A percentile compares a stretch with the other conserved stretches of the same genome.
phyloP scores from a whole-genome alignment of 805 yeast species.

The Teunomyces barrocoloradensis region DNA sequence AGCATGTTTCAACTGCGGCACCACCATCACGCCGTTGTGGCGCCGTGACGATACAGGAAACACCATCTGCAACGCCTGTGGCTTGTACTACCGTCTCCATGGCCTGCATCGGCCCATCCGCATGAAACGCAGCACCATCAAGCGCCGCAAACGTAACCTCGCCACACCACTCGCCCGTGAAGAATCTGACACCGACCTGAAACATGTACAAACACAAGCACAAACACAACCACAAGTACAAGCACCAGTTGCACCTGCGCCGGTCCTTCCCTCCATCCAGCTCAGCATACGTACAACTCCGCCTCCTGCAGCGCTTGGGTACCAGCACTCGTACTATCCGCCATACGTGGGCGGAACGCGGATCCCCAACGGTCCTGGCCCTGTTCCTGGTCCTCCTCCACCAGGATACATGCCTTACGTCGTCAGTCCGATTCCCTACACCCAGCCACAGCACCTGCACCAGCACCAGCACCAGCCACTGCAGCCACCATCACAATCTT shows the following conservation, averaged over 20 bases:
- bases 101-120: conserved; percentile 75
- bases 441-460: conserved; percentile 3
- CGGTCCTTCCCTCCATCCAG: conserved; percentile 1
- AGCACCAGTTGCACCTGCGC: not conserved
- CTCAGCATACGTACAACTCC: conserved; percentile 6
- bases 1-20: conserved; percentile 80
- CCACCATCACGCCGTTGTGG: conserved; percentile 87
- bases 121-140: conserved; percentile 70
- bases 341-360: conserved; percentile 35
- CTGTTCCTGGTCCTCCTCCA: conserved; percentile 43
- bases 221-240: not conserved
- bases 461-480: not conserved
- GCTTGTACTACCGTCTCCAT: conserved; percentile 70
- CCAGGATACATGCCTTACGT: not conserved
- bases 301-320: conserved; percentile 4
- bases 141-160: conserved; percentile 60
- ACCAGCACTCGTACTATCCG: conserved; percentile 23
- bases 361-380: conserved; percentile 42
- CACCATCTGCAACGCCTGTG: conserved; percentile 88
- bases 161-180: not conserved
- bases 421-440: not conserved
- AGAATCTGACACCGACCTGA: not conserved
- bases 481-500: not conserved
- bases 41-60: conserved; percentile 78
- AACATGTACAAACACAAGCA: not conserved